phyloP scores from a whole-genome alignment of 2,329 filamentous ascomycete genomes.

The Hansfordia pulvinata region DNA sequence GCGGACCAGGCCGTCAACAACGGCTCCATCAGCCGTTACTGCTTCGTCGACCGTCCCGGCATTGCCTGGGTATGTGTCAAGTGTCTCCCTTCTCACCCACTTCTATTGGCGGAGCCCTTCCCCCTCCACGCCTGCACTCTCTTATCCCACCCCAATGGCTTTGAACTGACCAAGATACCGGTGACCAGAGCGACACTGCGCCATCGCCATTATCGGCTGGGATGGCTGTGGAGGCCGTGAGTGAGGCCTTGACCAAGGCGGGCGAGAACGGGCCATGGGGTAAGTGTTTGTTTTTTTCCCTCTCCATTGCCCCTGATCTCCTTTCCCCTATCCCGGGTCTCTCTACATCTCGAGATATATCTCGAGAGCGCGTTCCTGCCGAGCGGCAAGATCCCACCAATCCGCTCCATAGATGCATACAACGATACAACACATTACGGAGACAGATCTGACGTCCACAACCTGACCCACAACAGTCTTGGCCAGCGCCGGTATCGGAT shows the following conservation, averaged over 20 bases:
- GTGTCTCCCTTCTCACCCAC: background rate
- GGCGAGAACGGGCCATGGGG: slow-evolving; percentile 77
- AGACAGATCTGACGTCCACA: no score
- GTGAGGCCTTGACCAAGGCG: slow-evolving; percentile 67
- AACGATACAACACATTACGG: no score
- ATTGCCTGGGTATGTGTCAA: slow-evolving; percentile 54
- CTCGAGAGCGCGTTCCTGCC: no score
- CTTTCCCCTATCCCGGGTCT: no score
- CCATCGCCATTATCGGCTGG: slow-evolving; percentile 88
- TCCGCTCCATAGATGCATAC: no score
- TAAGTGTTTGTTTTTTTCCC: slow-evolving; percentile 5
- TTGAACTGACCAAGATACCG: slow-evolving; percentile 18
- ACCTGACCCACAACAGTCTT: no score
- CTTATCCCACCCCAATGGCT: no score
- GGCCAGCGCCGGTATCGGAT: slow-evolving; percentile 74
- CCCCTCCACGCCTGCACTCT: no score
- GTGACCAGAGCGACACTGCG: slow-evolving; percentile 61
- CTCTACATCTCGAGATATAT: no score
- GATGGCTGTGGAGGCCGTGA: slow-evolving; percentile 80
- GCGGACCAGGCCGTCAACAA: slow-evolving; percentile 64
- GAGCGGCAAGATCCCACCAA: no score
- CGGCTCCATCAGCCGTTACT: slow-evolving; percentile 76
- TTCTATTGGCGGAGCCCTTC: no score
- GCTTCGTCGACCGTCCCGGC: slow-evolving; percentile 89
- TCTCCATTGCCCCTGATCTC: no score